Conservation (phyloP, 176 grass and related monocot genomes). For the Carex myosuroides region DNA sequence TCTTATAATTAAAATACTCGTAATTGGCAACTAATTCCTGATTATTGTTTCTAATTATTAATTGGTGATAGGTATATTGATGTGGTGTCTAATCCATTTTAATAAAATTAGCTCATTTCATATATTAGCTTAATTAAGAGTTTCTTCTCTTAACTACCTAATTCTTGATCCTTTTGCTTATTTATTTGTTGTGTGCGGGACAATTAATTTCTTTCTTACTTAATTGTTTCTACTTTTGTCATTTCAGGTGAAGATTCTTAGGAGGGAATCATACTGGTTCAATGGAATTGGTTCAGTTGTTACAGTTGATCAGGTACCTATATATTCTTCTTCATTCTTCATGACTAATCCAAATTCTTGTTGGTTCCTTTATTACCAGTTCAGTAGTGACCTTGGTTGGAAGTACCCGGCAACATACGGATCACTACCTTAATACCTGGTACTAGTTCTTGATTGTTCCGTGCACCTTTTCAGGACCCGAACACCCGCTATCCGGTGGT, state of each 20-base stretch:
- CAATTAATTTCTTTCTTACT: neutral
- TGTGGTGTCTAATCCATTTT: neutral
- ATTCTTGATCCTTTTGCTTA: neutral
- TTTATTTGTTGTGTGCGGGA: neutral
- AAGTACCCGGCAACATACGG: neutral
- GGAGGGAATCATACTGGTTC: conserved; percentile 95
- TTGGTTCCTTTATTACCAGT: neutral
- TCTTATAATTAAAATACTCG: neutral
- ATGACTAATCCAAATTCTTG: neutral
- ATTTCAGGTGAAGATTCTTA: conserved; percentile 84
- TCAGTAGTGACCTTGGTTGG: too few species aligned
- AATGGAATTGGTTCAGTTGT: conserved; percentile 73
- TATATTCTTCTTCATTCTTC: neutral
- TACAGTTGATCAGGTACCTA: conserved; percentile 71
- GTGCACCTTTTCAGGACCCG: conserved; percentile 39
- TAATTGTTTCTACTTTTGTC: neutral
- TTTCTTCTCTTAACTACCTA: neutral
- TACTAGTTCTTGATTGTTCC: neutral
- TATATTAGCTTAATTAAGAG: neutral
- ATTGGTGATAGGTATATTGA: neutral
- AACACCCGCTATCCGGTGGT: conserved; percentile 75
- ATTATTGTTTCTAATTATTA: neutral
- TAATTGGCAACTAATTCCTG: neutral
- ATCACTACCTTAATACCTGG: neutral
- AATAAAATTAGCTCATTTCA: neutral